Evolutionary conservation across 805 yeast species (phyloP).

Genomic region (Starmerella lactis-condensi): DNA sequence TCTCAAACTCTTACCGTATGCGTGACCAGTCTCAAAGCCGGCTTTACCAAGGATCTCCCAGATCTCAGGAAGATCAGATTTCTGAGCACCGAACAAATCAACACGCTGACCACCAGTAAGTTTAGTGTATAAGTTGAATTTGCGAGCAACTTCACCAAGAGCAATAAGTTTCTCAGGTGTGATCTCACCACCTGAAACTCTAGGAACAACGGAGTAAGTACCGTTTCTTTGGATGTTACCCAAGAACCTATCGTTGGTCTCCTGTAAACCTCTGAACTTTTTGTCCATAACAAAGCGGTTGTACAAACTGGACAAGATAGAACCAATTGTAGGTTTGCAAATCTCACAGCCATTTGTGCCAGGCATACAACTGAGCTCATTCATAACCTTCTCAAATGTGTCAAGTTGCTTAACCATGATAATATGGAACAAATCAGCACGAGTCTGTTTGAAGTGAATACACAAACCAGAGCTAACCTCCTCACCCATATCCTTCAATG

Average conservation of each 20-base stretch:
- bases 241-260: slow-evolving; percentile 24
- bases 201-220: slow-evolving; percentile 25
- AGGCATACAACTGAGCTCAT: slow-evolving; percentile 18
- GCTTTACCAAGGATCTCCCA: slow-evolving; percentile 22
- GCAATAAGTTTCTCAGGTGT: slow-evolving; percentile 25
- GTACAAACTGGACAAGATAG: slow-evolving; percentile 23
- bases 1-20: slow-evolving; percentile 24
- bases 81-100: slow-evolving; percentile 24
- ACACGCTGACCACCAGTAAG: slow-evolving; percentile 26
- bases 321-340: slow-evolving; percentile 25
- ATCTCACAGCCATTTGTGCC: slow-evolving; percentile 25
- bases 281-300: slow-evolving; percentile 21
- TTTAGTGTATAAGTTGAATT: slow-evolving; percentile 23
- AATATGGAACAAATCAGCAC: slow-evolving; percentile 24
- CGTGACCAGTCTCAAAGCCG: slow-evolving; percentile 27
- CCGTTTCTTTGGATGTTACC: slow-evolving; percentile 27
- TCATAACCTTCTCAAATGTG: slow-evolving; percentile 22
- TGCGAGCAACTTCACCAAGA: slow-evolving; percentile 22
- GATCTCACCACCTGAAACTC: slow-evolving; percentile 26
- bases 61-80: slow-evolving; percentile 21
- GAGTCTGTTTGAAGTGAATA: slow-evolving; percentile 23
- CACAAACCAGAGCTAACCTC: slow-evolving; percentile 22
- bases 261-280: slow-evolving; percentile 24
- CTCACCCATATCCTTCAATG: slow-evolving; percentile 24
- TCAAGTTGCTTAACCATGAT: slow-evolving; percentile 23